phyloP scores from a whole-genome alignment of 2,329 filamentous ascomycete species.

The Gnomoniopsis sp. region DNA sequence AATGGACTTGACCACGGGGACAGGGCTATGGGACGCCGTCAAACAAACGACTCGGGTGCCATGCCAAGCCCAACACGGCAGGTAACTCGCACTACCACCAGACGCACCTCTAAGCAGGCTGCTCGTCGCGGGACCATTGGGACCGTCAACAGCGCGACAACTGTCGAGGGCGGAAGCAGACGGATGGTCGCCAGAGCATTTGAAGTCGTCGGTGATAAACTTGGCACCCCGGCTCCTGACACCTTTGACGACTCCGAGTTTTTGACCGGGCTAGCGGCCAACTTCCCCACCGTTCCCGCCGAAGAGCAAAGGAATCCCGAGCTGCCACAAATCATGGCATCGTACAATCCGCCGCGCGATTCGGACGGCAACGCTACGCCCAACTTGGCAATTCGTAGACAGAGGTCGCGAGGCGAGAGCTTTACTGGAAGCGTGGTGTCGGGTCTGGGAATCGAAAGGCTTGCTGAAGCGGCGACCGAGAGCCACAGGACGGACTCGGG shows the following conservation, averaged over 20 bases:
- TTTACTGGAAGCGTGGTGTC: slow-evolving; percentile 1
- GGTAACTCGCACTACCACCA: background rate
- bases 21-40: background rate
- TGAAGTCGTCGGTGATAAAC: slow-evolving; percentile 1
- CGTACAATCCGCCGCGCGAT: slow-evolving; percentile 7
- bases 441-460: background rate
- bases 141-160: background rate
- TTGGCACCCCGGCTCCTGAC: slow-evolving; percentile 7
- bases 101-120: background rate
- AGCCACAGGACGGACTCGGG: background rate
- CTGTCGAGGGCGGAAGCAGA: background rate
- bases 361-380: slow-evolving; percentile 1
- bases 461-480: background rate
- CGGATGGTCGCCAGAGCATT: background rate
- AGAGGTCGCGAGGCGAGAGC: background rate
- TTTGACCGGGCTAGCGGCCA: background rate
- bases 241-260: slow-evolving; percentile 8
- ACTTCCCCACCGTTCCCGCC: slow-evolving; percentile 7
- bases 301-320: slow-evolving; percentile 5
- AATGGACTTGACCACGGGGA: background rate
- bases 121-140: background rate
- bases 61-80: background rate
- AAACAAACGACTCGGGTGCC: background rate
- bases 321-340: background rate
- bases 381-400: background rate